Evolutionary conservation across 768 basidiomycete species (phyloP).

Genomic region (Trametes meyenii): DNA sequence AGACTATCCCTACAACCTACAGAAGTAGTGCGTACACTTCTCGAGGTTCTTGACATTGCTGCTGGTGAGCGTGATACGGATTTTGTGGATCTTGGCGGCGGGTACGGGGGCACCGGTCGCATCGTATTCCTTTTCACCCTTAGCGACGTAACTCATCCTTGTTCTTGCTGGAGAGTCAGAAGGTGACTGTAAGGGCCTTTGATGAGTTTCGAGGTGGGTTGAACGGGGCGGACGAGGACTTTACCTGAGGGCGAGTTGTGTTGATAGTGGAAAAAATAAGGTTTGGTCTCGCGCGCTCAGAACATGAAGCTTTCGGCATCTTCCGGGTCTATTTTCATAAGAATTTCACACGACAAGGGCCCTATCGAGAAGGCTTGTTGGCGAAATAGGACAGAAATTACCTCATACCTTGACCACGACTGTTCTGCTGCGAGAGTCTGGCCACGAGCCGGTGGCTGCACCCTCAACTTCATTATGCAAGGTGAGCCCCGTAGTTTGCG

Average conservation of each 20-base stretch:
- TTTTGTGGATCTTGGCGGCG: slow-evolving; percentile 96
- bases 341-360: background rate
- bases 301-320: slow-evolving; percentile 21
- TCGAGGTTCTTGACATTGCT: slow-evolving; percentile 98
- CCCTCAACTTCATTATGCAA: slow-evolving; percentile 40
- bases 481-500: slow-evolving; percentile 32
- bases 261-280: slow-evolving; percentile 36
- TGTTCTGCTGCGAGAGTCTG: no score
- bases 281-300: slow-evolving; percentile 32
- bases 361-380: background rate
- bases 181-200: slow-evolving; percentile 63
- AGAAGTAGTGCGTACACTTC: slow-evolving; percentile 69
- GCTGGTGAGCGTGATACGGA: slow-evolving; percentile 97
- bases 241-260: slow-evolving; percentile 38
- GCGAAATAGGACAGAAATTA: background rate
- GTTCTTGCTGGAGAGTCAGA: slow-evolving; percentile 59
- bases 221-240: slow-evolving; percentile 5
- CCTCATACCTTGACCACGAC: slow-evolving; percentile 11
- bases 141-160: slow-evolving; percentile 98
- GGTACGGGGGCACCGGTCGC: slow-evolving; percentile 85
- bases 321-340: background rate
- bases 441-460: background rate
- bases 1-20: background rate
- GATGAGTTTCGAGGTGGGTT: background rate
- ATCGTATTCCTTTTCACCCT: slow-evolving; percentile 98